Percentiles rank a stretch among this genome's conserved stretches.
Evolutionary conservation across 2,329 filamentous ascomycete genomes (phyloP).

Genomic region (Didymosphaeria variabile): DNA sequence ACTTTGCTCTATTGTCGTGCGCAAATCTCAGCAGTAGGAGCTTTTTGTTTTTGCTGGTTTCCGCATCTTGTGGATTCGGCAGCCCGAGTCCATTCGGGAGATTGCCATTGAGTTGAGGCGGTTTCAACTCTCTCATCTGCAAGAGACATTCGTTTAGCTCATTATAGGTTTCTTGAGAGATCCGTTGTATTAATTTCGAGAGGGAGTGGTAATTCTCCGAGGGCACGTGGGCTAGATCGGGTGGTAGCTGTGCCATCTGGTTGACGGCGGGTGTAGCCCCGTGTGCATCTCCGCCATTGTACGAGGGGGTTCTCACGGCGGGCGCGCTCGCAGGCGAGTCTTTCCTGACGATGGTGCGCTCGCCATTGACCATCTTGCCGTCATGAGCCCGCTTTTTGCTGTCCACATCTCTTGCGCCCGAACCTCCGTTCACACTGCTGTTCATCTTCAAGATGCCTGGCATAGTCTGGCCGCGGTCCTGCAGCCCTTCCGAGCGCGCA

Average conservation of each 20-base stretch:
- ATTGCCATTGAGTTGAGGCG: constrained; percentile 59
- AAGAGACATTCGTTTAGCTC: constrained; percentile 75
- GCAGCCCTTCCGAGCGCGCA: constrained; percentile 42
- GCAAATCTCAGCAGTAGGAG: constrained; percentile 77
- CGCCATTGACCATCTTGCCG: constrained; percentile 42
- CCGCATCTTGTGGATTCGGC: constrained; percentile 40
- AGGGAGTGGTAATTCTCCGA: constrained; percentile 77
- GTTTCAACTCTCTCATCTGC: constrained; percentile 73
- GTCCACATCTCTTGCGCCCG: constrained; percentile 38
- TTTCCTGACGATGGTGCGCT: constrained; percentile 25
- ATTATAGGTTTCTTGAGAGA: constrained; percentile 85
- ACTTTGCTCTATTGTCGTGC: constrained; percentile 81
- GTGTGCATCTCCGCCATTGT: constrained; percentile 22
- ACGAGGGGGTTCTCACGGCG: constrained; percentile 24
- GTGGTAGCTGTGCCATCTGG: constrained; percentile 52
- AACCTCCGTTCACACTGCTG: constrained; percentile 50
- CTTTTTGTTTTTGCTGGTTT: constrained; percentile 69
- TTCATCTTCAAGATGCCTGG: constrained; percentile 60
- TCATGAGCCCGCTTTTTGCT: constrained; percentile 42
- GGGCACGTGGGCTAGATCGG: constrained; percentile 73
- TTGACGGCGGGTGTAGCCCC: constrained; percentile 26
- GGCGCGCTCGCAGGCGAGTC: constrained; percentile 24
- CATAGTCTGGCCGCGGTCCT: constrained; percentile 52
- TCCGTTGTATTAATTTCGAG: constrained; percentile 75
- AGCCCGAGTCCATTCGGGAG: constrained; percentile 49